Conservation (phyloP, 495 filamentous ascomycete genomes). For the Podospora fimiseda region DNA sequence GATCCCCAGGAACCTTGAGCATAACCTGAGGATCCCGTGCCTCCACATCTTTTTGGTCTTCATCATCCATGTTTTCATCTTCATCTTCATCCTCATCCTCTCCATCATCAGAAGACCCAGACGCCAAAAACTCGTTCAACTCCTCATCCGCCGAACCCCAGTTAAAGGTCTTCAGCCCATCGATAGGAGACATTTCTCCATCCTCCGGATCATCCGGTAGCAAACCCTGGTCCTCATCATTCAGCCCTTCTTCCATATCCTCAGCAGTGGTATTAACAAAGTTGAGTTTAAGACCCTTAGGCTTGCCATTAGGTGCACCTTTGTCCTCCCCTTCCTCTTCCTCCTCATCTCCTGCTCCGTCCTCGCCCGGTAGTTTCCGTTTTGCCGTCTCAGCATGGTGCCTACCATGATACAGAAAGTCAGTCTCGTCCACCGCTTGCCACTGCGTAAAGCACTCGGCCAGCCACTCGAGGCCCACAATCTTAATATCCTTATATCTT, state of each 20-base stretch:
- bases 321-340: slow-evolving; percentile 5
- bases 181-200: slow-evolving; percentile 46
- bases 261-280: slow-evolving; percentile 13
- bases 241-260: slow-evolving; percentile 37
- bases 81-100: slow-evolving; percentile 31
- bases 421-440: slow-evolving; percentile 64
- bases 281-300: not conserved
- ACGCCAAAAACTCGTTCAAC: slow-evolving; percentile 65
- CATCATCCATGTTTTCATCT: slow-evolving; percentile 18
- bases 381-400: not conserved
- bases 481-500: slow-evolving; percentile 64
- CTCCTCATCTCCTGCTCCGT: not conserved
- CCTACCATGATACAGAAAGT: slow-evolving; percentile 60
- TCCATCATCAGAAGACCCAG: slow-evolving; percentile 53
- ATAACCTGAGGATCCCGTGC: too few relatives aligned
- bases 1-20: too few relatives aligned
- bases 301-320: slow-evolving; percentile 29
- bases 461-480: slow-evolving; percentile 88
- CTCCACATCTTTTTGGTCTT: slow-evolving; percentile 29
- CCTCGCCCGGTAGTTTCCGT: not conserved
- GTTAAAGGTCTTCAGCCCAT: slow-evolving; percentile 48
- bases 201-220: slow-evolving; percentile 43
- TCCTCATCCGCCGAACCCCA: slow-evolving; percentile 65
- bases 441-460: slow-evolving; percentile 73
- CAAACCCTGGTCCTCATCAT: slow-evolving; percentile 34